phyloP scores from a whole-genome alignment of 805 yeast species.

The Suhomyces vadensis region DNA sequence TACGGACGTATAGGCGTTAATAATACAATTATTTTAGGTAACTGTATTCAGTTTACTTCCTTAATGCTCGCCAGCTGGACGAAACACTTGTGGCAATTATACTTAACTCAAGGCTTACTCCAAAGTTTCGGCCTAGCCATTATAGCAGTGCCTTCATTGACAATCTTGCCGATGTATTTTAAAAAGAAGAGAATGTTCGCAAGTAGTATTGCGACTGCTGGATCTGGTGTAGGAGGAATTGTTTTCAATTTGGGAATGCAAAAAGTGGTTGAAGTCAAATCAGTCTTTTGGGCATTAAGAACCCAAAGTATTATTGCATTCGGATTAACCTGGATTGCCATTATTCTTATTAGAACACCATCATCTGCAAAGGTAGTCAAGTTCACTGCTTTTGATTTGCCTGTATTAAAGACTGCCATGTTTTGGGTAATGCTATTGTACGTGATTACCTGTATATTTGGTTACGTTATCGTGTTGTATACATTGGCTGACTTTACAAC shows the following conservation, averaged over 20 bases:
- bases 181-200: conserved; percentile 21
- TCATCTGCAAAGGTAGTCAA: conserved; percentile 10
- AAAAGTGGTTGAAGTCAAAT: conserved; percentile 16
- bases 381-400: conserved; percentile 16
- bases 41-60: conserved; percentile 21
- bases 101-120: conserved; percentile 25
- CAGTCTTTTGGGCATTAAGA: conserved; percentile 26
- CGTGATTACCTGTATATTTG: conserved; percentile 24
- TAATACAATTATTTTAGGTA: conserved; percentile 19
- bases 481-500: conserved; percentile 25
- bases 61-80: conserved; percentile 24
- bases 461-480: conserved; percentile 26
- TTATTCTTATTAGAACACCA: conserved; percentile 13
- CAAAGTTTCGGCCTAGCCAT: conserved; percentile 26
- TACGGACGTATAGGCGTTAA: conserved; percentile 20
- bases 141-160: conserved; percentile 21
- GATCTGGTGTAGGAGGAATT: conserved; percentile 26
- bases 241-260: conserved; percentile 28
- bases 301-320: conserved; percentile 17
- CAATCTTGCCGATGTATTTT: conserved; percentile 26
- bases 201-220: conserved; percentile 21
- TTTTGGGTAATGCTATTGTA: conserved; percentile 19
- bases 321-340: conserved; percentile 10
- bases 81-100: conserved; percentile 22
- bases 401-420: conserved; percentile 14